These are phyloP conservation scores for Tricholoma terreum DNA, from an alignment of 768 basidiomycete species.

Conservation along the genomic window DNA sequence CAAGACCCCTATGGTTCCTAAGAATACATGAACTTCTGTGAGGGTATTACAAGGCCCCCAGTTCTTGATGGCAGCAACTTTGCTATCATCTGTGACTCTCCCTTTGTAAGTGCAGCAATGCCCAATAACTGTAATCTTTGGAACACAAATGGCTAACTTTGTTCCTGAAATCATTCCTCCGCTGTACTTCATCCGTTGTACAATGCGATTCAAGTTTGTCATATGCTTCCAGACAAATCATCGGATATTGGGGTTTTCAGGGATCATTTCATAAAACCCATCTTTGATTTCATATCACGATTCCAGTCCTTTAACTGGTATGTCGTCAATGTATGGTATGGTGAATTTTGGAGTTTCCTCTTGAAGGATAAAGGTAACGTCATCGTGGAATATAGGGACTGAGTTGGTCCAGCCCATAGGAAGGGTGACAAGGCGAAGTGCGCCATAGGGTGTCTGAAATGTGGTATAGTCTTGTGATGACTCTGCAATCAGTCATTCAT, in stretches of 20 bases:
- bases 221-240: slow-evolving; percentile 36
- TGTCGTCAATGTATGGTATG: slow-evolving; percentile 30
- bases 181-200: slow-evolving; percentile 26
- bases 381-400: slow-evolving; percentile 6
- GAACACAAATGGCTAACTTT: slow-evolving; percentile 25
- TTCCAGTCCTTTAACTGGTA: slow-evolving; percentile 27
- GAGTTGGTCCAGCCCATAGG: slow-evolving; percentile 42
- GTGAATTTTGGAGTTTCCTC: slow-evolving; percentile 29
- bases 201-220: slow-evolving; percentile 23
- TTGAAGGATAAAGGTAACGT: slow-evolving; percentile 25
- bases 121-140: slow-evolving; percentile 25
- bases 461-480: slow-evolving; percentile 36
- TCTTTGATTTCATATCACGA: slow-evolving; percentile 22
- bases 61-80: slow-evolving; percentile 23
- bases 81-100: slow-evolving; percentile 17
- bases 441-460: slow-evolving; percentile 35
- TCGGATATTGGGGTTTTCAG: slow-evolving; percentile 27
- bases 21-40: slow-evolving; percentile 26
- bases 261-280: slow-evolving; percentile 24
- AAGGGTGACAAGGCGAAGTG: slow-evolving; percentile 24
- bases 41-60: slow-evolving; percentile 21
- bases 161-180: slow-evolving; percentile 30
- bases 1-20: slow-evolving; percentile 25
- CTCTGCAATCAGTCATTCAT: slow-evolving; percentile 27
- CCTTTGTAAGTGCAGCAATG: slow-evolving; percentile 34